Base-by-base conservation (phyloP, 805 yeast species). In the Pichia sporocuriosa region DNA sequence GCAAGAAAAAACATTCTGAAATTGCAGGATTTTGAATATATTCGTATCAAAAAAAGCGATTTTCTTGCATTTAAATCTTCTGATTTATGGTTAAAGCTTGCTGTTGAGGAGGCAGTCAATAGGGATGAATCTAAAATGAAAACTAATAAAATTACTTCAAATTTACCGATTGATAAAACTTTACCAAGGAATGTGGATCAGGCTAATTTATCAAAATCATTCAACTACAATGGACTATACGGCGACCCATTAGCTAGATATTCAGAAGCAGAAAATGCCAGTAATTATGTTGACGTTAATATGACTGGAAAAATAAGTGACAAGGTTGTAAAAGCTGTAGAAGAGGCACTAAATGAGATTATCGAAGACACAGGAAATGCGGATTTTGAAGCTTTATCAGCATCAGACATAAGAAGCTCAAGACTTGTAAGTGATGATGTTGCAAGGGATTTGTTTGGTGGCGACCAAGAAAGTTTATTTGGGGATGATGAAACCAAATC, bases 331-430 rank as follows among this genome's bases (percentile, higher is more conserved):
- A 65, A 67, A 39, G 85, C 86, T 0, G 83, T 81, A 16, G 84
- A 80, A 53, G 78, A 75, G 54, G 87, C 84, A 3, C 69, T 82
- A 42, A 72, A 71, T 22, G 76, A 79, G 47, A 79, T 81, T 26
- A 73, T 75, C 71, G 63, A 55, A 21, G 60, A 60, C 28, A 61
- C 52, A 22, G 55, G 53, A 28, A 42, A 48, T 3, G 6, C 34
- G 11, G 15, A 45, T 40, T 7, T 32, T 17, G 38, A 25, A 9
- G 15, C 19, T 15, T 10, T 20, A 4, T 20, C 23, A 12, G 28
- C 27, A 20, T 5, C n/a, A 9, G 46, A 40, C 3, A 44, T 42
- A 21, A 19, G 58, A 25, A 51, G 39, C 15, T 54, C 62, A 2
- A 49, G 57, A 33, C 40, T 57, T 26, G 42, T 59, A 7, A 53